phyloP scores from a whole-genome alignment of 1,139 yeast species.

The Blastobotrys proliferans region DNA sequence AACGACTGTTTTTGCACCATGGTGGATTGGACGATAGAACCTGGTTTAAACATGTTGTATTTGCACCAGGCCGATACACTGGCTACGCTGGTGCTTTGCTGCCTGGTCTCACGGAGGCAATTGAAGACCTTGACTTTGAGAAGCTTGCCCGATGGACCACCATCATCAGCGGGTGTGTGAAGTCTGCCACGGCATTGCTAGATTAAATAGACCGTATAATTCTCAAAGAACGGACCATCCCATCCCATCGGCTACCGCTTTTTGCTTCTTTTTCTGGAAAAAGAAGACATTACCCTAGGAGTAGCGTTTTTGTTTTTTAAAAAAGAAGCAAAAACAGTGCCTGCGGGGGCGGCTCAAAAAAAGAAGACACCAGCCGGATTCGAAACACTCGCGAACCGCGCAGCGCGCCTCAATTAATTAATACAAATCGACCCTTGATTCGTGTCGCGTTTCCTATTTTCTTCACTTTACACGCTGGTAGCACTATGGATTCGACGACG shows the following conservation, averaged over 20 bases:
- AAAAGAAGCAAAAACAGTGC: too few relatives aligned
- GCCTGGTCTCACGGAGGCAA: constrained; percentile 76
- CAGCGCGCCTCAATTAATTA: too few relatives aligned
- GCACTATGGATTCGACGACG: background rate
- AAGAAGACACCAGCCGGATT: too few relatives aligned
- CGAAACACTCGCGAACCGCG: too few relatives aligned
- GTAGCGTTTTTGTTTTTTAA: too few relatives aligned
- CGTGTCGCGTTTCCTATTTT: background rate
- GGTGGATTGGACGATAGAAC: constrained; percentile 63
- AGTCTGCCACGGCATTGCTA: constrained; percentile 33
- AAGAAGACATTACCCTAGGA: too few relatives aligned
- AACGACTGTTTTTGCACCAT: constrained; percentile 59
- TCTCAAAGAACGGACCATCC: too few relatives aligned
- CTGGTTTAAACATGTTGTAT: constrained; percentile 87
- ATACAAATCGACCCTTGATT: too few relatives aligned
- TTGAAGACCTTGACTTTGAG: constrained; percentile 60
- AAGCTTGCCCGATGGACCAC: constrained; percentile 56
- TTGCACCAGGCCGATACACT: constrained; percentile 78
- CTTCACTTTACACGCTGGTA: background rate
- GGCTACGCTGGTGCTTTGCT: constrained; percentile 82
- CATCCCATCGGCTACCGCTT: too few relatives aligned
- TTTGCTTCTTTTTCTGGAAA: too few relatives aligned
- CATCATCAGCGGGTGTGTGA: constrained; percentile 36
- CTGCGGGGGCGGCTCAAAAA: too few relatives aligned
- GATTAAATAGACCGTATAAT: too few relatives aligned